Conservation (phyloP, 208 protist genomes). For the Trichomonas vaginalis region DNA sequence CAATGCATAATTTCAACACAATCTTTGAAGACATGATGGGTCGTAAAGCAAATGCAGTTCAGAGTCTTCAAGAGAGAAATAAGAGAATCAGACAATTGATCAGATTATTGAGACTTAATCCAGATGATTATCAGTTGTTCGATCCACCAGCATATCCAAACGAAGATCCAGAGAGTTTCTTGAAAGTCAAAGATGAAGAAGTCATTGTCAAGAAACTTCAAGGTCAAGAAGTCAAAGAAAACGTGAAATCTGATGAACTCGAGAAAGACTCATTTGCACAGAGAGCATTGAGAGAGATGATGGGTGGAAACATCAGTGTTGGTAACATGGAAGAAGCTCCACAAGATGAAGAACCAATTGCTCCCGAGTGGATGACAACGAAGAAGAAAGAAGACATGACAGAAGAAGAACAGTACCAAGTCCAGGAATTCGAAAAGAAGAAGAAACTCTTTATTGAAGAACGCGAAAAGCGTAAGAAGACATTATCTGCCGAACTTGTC, state of each 20-base stretch:
- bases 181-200: not conserved
- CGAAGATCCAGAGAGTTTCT: not conserved
- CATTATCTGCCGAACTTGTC: not conserved
- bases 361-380: not conserved
- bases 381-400: constrained; percentile 19
- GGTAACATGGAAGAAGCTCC: constrained; percentile 5
- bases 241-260: not conserved
- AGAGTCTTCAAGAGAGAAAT: not conserved
- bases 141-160: not conserved
- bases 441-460: not conserved
- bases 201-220: not conserved
- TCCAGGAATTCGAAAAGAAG: constrained; percentile 13
- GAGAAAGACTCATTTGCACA: constrained; percentile 14
- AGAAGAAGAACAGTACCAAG: constrained; percentile 16
- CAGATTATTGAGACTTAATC: not conserved
- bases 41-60: not conserved
- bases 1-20: not conserved
- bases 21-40: not conserved
- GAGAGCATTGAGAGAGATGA: not conserved
- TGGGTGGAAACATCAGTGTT: not conserved
- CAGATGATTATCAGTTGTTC: not conserved
- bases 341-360: not conserved
- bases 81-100: not conserved
- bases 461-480: not conserved
- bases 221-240: not conserved